Conservation (phyloP, 352 stramenopile genomes). For the Hyaloperonospora arabidopsidis region DNA sequence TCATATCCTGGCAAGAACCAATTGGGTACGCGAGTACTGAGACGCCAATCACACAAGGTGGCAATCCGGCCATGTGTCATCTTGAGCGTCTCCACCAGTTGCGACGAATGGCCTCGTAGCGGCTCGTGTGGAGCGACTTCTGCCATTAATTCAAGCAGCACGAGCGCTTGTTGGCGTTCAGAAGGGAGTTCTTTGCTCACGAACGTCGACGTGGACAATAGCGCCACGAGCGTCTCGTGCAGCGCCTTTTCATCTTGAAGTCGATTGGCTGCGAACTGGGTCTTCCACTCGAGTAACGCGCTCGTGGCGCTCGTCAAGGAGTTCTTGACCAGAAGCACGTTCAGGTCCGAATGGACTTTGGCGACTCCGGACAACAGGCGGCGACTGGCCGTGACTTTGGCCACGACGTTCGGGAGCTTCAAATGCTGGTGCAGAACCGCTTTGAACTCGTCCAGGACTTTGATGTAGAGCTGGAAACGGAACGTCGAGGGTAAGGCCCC, state of each 20-base stretch:
- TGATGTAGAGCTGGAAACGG: conserved; percentile 29
- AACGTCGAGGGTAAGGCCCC: conserved; percentile 19
- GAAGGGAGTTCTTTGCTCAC: conserved; percentile 44
- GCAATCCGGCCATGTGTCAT: conserved; percentile 53
- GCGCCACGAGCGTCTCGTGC: conserved; percentile 42
- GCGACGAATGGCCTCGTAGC: conserved; percentile 35
- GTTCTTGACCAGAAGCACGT: conserved; percentile 25
- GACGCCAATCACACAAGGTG: conserved; percentile 38
- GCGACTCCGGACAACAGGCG: conserved; percentile 34
- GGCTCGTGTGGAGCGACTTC: conserved; percentile 32
- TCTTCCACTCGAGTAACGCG: conserved; percentile 36
- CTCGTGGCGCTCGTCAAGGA: conserved; percentile 25
- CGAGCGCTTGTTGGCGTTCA: conserved; percentile 43
- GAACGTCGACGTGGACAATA: conserved; percentile 49
- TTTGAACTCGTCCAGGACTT: conserved; percentile 43
- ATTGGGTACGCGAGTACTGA: conserved; percentile 43
- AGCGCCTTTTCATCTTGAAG: conserved; percentile 52
- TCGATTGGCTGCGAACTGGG: conserved; percentile 39
- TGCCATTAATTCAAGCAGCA: conserved; percentile 50
- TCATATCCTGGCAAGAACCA: conserved; percentile 51
- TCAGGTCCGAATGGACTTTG: conserved; percentile 37
- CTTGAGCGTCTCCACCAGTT: conserved; percentile 55
- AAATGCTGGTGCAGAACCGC: conserved; percentile 34
- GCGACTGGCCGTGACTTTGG: conserved; percentile 33
- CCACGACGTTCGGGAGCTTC: conserved; percentile 31